Evolutionary conservation across 352 stramenopile species (phyloP), one percentile per base, ranked within the genome.

Genomic region (Sclerospora graminicola): DNA sequence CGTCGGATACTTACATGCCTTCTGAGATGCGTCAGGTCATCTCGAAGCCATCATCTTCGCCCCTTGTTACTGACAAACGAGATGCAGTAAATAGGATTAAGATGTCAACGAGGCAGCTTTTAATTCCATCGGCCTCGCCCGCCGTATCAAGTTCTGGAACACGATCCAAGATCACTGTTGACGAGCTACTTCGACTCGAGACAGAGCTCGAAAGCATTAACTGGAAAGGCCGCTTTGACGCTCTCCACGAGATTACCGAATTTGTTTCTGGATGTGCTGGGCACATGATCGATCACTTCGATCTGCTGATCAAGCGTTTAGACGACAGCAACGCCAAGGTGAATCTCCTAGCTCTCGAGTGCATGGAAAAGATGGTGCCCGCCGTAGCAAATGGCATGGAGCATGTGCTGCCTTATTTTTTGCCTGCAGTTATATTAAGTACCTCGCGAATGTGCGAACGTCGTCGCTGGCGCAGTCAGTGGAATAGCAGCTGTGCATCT

Each of bases 191-290:
- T 41, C 37, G 36, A n/a, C 40, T 90, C 8, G 46, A 68, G 4
- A 63, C 52, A 8, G 63, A 66, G 15, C 66, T 90, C 11, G 63
- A 82, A 4, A 87, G 71, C 37, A 74, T 47, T 49, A 87, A 87
- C 45, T 90, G 76, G 79, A 87, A 84, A 56, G 76, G 86, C 33
- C 75, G 79, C 0, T 79, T 78, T 16, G 69, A 88, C 5, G 76
- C 73, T 4, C 45, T 91, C 0, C 52, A 54, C 5, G 65, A 78
- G 9, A 45, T 52, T 0, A 68, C 51, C 0, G 39, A 63, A 0
- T 80, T 84, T n/a, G n/a, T n/a, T n/a, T n/a, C n/a, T n/a, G n/a
- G n/a, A n/a, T n/a, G n/a, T n/a, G n/a, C 18, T 15, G 58, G 67
- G 5, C 69, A 75, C n/a, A 44, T 87, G 30, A 41, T 82, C 0